Percentiles rank a stretch among this genome's conserved stretches.
These are phyloP conservation scores for Phytopythium chamaehyphon DNA, from an alignment of 352 stramenopile genomes.

Conservation along the genomic window DNA sequence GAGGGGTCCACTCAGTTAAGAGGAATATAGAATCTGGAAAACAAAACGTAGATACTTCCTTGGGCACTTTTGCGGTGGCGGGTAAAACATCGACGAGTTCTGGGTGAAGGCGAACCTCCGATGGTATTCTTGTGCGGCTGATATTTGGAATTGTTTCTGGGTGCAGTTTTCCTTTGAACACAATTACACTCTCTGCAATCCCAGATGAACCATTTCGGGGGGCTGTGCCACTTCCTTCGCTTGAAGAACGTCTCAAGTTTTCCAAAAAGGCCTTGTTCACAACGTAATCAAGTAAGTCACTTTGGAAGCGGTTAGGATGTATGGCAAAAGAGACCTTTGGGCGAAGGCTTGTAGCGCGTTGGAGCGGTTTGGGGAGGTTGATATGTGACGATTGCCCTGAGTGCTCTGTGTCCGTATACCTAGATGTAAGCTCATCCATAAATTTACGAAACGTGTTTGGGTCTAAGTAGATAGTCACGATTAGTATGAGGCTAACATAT, in stretches of 20 bases:
- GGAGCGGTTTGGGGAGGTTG: background rate
- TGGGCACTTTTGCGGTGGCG: slow-evolving; percentile 34
- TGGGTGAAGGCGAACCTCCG: slow-evolving; percentile 46
- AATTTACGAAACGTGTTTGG: slow-evolving; percentile 52
- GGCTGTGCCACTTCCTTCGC: background rate
- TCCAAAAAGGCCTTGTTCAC: background rate
- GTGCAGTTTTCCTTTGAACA: slow-evolving; percentile 46
- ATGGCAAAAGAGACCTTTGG: slow-evolving; percentile 5
- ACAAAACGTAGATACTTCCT: slow-evolving; percentile 72
- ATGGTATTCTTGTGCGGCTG: slow-evolving; percentile 26
- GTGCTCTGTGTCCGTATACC: slow-evolving; percentile 35
- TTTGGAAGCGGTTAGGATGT: no score
- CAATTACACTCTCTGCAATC: slow-evolving; percentile 54
- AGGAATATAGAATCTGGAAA: slow-evolving; percentile 59
- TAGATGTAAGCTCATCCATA: slow-evolving; percentile 51
- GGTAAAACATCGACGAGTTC: slow-evolving; percentile 52
- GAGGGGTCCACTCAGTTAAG: slow-evolving; percentile 28
- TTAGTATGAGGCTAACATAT: no score
- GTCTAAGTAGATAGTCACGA: no score
- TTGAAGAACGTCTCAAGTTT: background rate
- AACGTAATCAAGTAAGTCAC: background rate
- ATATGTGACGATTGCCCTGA: slow-evolving; percentile 5
- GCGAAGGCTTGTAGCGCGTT: background rate
- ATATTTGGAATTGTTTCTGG: slow-evolving; percentile 24
- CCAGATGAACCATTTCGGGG: slow-evolving; percentile 3